Base-by-base conservation (phyloP, 2,329 filamentous ascomycete species). In the Torrubiellomyces zombiae region DNA sequence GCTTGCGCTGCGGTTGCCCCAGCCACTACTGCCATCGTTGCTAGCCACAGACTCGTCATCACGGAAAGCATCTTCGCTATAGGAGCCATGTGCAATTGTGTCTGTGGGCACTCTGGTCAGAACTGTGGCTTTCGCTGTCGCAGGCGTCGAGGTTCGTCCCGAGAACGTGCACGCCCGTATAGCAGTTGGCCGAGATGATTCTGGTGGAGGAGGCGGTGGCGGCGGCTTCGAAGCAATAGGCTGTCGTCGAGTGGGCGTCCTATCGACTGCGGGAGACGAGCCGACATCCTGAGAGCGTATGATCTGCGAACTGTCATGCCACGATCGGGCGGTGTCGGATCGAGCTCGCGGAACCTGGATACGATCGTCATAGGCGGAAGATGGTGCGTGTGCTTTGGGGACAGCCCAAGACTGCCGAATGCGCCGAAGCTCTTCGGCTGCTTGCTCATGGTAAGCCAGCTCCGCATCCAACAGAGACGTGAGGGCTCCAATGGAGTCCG, bases 361-460 rank as follows among this genome's bases (percentile, higher is more conserved):
- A 8, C 23, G 30, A n/a, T 30, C 28, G 9, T n/a, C n/a, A n/a
- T n/a, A n/a, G n/a, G n/a, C n/a, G n/a, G 12, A 24, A 14, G 25
- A 17, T n/a, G 28, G 17, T n/a, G n/a, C n/a, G n/a, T n/a, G n/a
- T n/a, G n/a, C n/a, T n/a, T n/a, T n/a, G n/a, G n/a, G n/a, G n/a
- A n/a, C 51, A 6, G 42, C 40, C 58, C 62, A 64, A 16, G 51
- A 48, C 29, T 59, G 52, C 24, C 60, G 56, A 14, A 58, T 56
- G 16, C 63, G 60, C 4, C 64, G 58, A 27, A 95, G 66, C 36
- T 91, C 78, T 37, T 94, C 85, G 27, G 78, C 69, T 46, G 82
- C 93, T 32, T 78, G 75, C 47, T 95, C 86, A 47, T 94, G 79
- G 53, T 89, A 94, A 34, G 78, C 75, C 29, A 95, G 63, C 54